Percentiles rank a stretch among this genome's conserved stretches.
phyloP scores from a whole-genome alignment of 306 rosid genomes.

The Hylodesmum podocarpum region DNA sequence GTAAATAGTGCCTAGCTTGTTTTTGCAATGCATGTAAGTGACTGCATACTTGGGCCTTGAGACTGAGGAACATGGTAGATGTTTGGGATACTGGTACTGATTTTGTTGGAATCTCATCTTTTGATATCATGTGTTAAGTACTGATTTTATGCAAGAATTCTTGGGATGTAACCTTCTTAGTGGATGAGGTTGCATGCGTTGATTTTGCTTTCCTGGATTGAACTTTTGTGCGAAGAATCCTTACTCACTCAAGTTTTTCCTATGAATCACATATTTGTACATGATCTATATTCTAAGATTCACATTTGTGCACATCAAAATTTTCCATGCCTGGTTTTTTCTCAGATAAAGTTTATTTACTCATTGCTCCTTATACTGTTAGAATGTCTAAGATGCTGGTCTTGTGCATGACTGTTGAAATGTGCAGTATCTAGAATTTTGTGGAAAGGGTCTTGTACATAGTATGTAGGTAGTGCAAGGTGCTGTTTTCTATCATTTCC shows the following conservation, averaged over 20 bases:
- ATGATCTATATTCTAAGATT: too few species aligned
- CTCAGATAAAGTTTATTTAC: conserved; percentile 15
- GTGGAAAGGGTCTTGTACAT: neutral
- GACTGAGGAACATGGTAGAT: neutral
- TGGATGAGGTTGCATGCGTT: neutral
- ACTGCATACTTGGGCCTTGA: conserved; percentile 1
- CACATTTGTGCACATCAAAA: neutral
- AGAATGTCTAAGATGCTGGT: neutral
- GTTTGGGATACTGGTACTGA: neutral
- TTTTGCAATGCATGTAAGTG: conserved; percentile 9
- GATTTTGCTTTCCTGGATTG: too few species aligned
- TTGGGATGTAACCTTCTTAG: neutral
- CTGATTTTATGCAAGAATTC: neutral
- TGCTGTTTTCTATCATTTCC: neutral
- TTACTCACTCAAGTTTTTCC: too few species aligned
- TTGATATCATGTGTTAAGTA: neutral
- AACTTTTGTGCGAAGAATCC: too few species aligned
- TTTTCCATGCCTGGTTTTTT: neutral
- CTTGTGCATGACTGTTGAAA: too few species aligned
- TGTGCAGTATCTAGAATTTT: neutral
- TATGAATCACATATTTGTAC: too few species aligned
- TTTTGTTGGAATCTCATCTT: neutral
- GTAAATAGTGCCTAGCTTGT: conserved; percentile 7
- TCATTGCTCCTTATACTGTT: conserved; percentile 8
- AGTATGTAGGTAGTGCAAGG: neutral